A percentile compares a stretch with the other conserved stretches of the same genome.
phyloP scores from a whole-genome alignment of 768 basidiomycete species.

The Kockovaella imperatae region DNA sequence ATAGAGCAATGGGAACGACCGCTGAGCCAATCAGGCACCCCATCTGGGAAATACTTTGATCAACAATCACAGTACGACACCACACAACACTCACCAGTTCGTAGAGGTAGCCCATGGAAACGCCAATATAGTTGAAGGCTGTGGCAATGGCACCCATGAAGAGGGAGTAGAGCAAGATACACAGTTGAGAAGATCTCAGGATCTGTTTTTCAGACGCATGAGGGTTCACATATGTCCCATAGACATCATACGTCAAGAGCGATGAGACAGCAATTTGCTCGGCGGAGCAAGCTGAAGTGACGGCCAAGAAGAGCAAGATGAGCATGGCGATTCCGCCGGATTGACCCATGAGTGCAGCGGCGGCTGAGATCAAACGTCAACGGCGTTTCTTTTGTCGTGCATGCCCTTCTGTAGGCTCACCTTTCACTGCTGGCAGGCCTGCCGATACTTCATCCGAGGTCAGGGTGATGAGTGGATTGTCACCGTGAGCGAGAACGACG shows the following conservation, averaged over 20 bases:
- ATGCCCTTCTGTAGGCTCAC: slow-evolving; percentile 14
- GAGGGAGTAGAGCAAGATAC: slow-evolving; percentile 28
- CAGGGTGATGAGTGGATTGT: slow-evolving; percentile 49
- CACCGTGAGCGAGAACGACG: slow-evolving; percentile 60
- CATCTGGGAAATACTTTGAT: neutral
- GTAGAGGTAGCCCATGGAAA: slow-evolving; percentile 91
- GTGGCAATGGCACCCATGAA: slow-evolving; percentile 75
- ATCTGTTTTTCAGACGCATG: slow-evolving; percentile 55
- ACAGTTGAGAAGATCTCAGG: slow-evolving; percentile 26
- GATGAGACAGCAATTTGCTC: slow-evolving; percentile 83
- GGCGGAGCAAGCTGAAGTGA: slow-evolving; percentile 67
- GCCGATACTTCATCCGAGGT: slow-evolving; percentile 65
- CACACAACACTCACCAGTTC: slow-evolving; percentile 23
- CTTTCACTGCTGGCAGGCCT: slow-evolving; percentile 61
- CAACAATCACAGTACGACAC: slow-evolving; percentile 1
- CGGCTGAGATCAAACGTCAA: slow-evolving; percentile 48
- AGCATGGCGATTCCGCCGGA: slow-evolving; percentile 71
- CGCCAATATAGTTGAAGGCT: slow-evolving; percentile 82
- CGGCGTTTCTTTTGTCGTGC: neutral
- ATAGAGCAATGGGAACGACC: slow-evolving; percentile 78
- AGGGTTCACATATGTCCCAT: slow-evolving; percentile 67
- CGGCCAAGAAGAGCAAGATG: slow-evolving; percentile 70
- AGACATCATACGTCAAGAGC: slow-evolving; percentile 35
- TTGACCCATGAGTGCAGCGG: slow-evolving; percentile 70
- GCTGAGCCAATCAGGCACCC: slow-evolving; percentile 52